phyloP scores from a whole-genome alignment of 73 alveolate species.

The Symbiodinium natans region DNA sequence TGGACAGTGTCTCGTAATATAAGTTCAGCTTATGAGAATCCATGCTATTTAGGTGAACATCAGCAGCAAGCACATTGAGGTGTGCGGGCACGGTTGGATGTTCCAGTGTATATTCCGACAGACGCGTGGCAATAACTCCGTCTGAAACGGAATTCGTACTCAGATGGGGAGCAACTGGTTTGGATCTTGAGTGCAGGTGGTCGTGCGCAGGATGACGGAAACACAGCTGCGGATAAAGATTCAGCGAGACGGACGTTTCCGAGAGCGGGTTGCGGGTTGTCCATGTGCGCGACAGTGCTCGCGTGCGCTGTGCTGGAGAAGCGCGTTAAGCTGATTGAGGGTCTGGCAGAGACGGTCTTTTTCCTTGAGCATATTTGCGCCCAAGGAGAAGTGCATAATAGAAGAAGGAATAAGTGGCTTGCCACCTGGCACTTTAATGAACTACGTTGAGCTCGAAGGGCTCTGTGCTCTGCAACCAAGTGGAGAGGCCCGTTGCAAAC shows the following conservation, averaged over 20 bases:
- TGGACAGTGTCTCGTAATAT: no score
- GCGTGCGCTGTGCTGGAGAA: neutral
- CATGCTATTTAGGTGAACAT: conserved; percentile 15
- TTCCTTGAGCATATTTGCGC: neutral
- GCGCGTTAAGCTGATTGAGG: no score
- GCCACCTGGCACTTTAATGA: conserved; percentile 45
- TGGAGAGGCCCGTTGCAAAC: conserved; percentile 33
- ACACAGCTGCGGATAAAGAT: conserved; percentile 3
- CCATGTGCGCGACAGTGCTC: neutral
- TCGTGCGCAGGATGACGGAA: conserved; percentile 75
- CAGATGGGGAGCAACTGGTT: no score
- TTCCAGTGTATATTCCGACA: neutral
- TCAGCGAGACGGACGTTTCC: neutral
- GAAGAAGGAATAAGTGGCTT: conserved; percentile 37
- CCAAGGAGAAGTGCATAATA: conserved; percentile 55
- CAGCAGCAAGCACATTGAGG: conserved; percentile 68
- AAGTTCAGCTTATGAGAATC: no score
- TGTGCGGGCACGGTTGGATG: neutral
- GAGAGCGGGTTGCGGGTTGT: neutral
- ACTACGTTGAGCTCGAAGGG: conserved; percentile 61
- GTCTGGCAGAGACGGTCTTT: no score
- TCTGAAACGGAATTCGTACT: no score
- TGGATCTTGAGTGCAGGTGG: conserved; percentile 24
- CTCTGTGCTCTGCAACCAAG: conserved; percentile 51
- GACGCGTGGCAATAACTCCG: no score